Evolutionary conservation across 495 filamentous ascomycete genomes (phyloP).

Genomic region (Hypoxylon perforatum): DNA sequence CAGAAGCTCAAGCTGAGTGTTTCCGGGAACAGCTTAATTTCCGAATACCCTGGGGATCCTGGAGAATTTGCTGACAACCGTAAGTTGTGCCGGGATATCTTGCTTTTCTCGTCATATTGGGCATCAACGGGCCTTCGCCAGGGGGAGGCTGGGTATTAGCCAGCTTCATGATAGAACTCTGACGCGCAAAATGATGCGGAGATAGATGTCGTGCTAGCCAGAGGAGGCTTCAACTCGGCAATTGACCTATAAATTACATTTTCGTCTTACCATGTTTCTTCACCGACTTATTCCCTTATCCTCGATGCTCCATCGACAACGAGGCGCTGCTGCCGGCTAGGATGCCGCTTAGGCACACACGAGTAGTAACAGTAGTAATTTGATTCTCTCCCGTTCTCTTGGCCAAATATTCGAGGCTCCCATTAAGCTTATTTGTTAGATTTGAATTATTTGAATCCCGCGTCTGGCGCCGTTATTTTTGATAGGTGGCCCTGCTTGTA

Average conservation of each 20-base stretch:
- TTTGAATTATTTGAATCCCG: constrained; percentile 30
- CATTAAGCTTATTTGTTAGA: constrained; percentile 17
- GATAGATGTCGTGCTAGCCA: constrained; percentile 6
- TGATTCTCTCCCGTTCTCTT: background rate
- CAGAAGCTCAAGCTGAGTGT: background rate
- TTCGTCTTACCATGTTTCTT: constrained; percentile 6
- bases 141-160: background rate
- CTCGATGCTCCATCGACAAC: constrained; percentile 1
- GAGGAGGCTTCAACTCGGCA: constrained; percentile 16
- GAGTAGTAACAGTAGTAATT: constrained; percentile 7
- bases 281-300: background rate
- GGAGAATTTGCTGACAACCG: no score
- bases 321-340: constrained; percentile 5
- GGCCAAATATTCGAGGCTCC: constrained; percentile 17
- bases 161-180: constrained; percentile 8
- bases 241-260: constrained; percentile 3
- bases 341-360: constrained; percentile 21
- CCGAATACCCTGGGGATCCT: background rate
- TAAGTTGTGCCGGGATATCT: constrained; percentile 12
- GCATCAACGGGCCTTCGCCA: constrained; percentile 10
- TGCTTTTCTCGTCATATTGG: constrained; percentile 25
- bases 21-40: background rate
- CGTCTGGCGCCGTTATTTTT: constrained; percentile 25
- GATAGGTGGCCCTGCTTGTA: constrained; percentile 15
- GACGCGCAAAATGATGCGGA: constrained; percentile 3